These are phyloP conservation scores for Coemansia reversa DNA, from an alignment of 192 early-diverging fungal species.

Conservation along the genomic window DNA sequence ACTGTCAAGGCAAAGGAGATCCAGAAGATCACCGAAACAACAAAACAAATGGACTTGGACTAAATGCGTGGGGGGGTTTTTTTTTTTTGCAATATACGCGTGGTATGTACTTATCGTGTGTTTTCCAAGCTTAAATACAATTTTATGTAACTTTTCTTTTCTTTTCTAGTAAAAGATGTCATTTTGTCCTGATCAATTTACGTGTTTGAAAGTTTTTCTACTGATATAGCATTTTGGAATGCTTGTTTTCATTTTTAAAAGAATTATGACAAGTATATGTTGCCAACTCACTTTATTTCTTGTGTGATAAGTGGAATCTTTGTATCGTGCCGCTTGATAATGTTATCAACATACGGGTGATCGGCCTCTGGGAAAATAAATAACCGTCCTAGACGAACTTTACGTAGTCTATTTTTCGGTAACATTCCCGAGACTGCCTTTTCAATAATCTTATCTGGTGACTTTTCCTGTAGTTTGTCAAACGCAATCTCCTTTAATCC, in stretches of 20 bases:
- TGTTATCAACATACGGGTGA: constrained; percentile 86
- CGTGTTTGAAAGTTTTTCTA: background rate
- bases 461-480: constrained; percentile 69
- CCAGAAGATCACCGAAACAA: constrained; percentile 42
- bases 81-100: too few species aligned
- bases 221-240: background rate
- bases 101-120: background rate
- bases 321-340: constrained; percentile 74
- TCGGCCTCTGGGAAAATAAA: constrained; percentile 80
- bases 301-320: constrained; percentile 52
- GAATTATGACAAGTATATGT: constrained; percentile 4
- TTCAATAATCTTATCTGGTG: constrained; percentile 77
- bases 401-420: constrained; percentile 89
- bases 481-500: constrained; percentile 79
- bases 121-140: background rate
- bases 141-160: background rate
- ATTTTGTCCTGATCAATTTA: background rate
- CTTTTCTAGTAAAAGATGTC: background rate
- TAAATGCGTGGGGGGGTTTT: constrained; percentile 1
- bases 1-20: constrained; percentile 37
- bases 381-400: constrained; percentile 71
- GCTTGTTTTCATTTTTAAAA: background rate
- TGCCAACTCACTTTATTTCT: constrained; percentile 9
- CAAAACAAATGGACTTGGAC: constrained; percentile 54
- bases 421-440: constrained; percentile 94